phyloP scores from a whole-genome alignment of 2,329 filamentous ascomycete genomes.

The Epichloe sp. region DNA sequence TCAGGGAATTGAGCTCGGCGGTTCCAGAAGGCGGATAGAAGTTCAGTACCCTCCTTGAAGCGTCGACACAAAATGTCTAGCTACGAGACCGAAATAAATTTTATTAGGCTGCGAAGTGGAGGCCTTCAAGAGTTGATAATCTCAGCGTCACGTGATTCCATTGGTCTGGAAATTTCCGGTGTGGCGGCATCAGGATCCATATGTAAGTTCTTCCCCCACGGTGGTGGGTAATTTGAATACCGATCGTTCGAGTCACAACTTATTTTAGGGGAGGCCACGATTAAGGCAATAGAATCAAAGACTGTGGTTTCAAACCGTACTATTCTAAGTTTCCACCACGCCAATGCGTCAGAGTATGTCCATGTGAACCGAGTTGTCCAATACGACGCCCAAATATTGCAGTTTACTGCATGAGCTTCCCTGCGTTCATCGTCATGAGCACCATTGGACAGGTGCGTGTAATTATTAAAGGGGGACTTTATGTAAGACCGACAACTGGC shows the following conservation, averaged over 20 bases:
- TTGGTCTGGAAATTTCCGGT: not conserved
- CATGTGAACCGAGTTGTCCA: not conserved
- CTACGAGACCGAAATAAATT: not conserved
- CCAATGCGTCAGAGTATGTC: not conserved
- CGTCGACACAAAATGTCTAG: not conserved
- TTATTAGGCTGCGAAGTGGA: not conserved
- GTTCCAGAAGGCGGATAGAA: not conserved
- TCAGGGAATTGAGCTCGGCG: not conserved
- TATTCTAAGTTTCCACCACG: no score
- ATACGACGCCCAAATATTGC: not conserved
- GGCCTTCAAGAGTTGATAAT: not conserved
- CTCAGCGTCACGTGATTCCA: not conserved
- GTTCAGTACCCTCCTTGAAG: not conserved
- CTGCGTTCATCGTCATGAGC: slow-evolving; percentile 1
- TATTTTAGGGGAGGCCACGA: no score
- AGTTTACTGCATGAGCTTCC: not conserved
- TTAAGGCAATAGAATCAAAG: no score
- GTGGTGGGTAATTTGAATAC: no score
- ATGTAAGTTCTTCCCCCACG: not conserved
- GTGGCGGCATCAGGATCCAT: not conserved
- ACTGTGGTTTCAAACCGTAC: no score
- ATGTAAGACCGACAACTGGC: not conserved
- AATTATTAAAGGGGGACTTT: not conserved
- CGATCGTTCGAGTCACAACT: no score
- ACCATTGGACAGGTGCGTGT: not conserved